Conservation (phyloP, 352 stramenopile genomes). For the Pythium oligandrum region DNA sequence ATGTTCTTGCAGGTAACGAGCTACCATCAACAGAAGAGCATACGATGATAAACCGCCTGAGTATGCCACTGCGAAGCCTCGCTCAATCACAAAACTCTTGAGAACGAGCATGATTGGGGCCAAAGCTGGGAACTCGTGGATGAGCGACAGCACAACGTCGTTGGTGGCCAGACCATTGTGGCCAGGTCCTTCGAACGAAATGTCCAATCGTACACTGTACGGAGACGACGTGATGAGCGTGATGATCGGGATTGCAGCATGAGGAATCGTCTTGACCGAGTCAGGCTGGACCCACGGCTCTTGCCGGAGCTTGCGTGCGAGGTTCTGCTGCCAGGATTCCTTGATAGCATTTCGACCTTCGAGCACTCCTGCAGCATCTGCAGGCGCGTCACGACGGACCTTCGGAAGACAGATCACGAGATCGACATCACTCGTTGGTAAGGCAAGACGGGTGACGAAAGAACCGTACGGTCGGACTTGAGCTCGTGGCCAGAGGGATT, state of each 20-base stretch:
- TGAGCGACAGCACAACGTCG: slow-evolving; percentile 88
- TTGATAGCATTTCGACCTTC: slow-evolving; percentile 98
- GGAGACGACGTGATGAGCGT: slow-evolving; percentile 86
- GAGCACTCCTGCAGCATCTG: slow-evolving; percentile 92
- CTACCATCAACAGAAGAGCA: slow-evolving; percentile 93
- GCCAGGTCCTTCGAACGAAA: slow-evolving; percentile 95
- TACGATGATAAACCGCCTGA: slow-evolving; percentile 97
- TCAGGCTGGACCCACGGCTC: slow-evolving; percentile 90
- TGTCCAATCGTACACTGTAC: slow-evolving; percentile 89
- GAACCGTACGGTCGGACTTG: slow-evolving; percentile 97
- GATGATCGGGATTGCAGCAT: slow-evolving; percentile 96
- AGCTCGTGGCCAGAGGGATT: slow-evolving; percentile 91
- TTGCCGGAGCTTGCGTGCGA: slow-evolving; percentile 92
- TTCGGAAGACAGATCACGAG: slow-evolving; percentile 97
- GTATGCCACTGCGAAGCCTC: slow-evolving; percentile 93
- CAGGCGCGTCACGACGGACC: slow-evolving; percentile 92
- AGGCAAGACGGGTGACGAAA: slow-evolving; percentile 92
- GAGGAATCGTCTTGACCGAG: slow-evolving; percentile 96
- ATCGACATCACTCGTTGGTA: slow-evolving; percentile 97
- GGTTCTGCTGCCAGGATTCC: slow-evolving; percentile 96
- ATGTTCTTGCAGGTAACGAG: slow-evolving; percentile 90
- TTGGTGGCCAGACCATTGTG: slow-evolving; percentile 96
- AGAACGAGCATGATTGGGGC: slow-evolving; percentile 95
- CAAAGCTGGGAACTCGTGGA: slow-evolving; percentile 93
- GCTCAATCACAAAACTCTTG: slow-evolving; percentile 92